Conservation (phyloP, 371 early-diverging fungal species). For the Massospora cicadina region DNA sequence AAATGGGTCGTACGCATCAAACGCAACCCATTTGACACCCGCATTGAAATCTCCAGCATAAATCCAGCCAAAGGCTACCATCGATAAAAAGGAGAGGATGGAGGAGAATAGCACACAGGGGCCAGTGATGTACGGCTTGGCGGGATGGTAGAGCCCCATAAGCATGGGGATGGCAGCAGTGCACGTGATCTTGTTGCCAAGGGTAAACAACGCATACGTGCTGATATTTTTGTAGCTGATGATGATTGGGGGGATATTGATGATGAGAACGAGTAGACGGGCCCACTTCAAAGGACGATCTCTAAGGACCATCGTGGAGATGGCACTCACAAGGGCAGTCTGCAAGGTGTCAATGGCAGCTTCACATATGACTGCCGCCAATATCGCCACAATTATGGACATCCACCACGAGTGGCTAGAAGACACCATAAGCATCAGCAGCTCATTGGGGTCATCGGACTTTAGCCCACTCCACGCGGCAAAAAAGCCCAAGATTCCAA, state of each 20-base stretch:
- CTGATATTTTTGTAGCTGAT: conserved; percentile 21
- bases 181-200: conserved; percentile 32
- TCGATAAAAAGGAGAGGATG: background rate
- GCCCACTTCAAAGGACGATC: conserved; percentile 21
- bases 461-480: conserved; percentile 27
- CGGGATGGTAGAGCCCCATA: conserved; percentile 20
- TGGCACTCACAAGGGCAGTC: conserved; percentile 30
- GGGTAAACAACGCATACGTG: conserved; percentile 26
- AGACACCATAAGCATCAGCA: conserved; percentile 28
- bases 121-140: background rate
- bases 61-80: background rate
- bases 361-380: conserved; percentile 33
- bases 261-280: conserved; percentile 23
- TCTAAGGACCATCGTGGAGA: conserved; percentile 25
- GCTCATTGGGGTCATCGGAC: conserved; percentile 15
- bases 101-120: background rate
- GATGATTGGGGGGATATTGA: conserved; percentile 33
- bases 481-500: conserved; percentile 35
- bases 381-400: conserved; percentile 17
- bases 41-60: background rate
- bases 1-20: background rate
- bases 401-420: conserved; percentile 18
- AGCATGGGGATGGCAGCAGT: conserved; percentile 26
- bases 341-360: conserved; percentile 33
- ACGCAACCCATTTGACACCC: background rate